phyloP scores from a whole-genome alignment of 192 early-diverging fungal genomes.

The Coemansia sp. region DNA sequence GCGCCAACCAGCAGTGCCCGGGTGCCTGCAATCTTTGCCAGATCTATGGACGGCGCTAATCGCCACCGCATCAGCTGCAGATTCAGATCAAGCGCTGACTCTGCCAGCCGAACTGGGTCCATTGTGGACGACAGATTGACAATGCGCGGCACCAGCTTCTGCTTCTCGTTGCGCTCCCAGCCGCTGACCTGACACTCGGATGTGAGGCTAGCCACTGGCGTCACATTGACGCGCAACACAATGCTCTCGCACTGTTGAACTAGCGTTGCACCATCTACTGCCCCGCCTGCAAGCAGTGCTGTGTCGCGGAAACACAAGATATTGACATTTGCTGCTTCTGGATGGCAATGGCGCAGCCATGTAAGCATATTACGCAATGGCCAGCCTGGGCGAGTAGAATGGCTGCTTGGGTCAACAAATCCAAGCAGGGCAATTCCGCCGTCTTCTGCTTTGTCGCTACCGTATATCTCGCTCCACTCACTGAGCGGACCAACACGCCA shows the following conservation, averaged over 20 bases:
- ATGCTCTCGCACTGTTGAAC: conserved; percentile 38
- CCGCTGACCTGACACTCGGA: conserved; percentile 61
- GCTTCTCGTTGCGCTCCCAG: conserved; percentile 86
- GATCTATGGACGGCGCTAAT: conserved; percentile 75
- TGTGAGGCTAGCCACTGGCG: conserved; percentile 10
- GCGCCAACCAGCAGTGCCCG: conserved; percentile 88
- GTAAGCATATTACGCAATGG: conserved; percentile 88
- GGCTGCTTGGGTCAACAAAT: conserved; percentile 84
- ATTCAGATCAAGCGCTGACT: conserved; percentile 90
- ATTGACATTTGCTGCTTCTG: conserved; percentile 11
- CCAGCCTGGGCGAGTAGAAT: conserved; percentile 83
- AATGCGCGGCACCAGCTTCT: conserved; percentile 77
- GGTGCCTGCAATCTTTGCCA: conserved; percentile 74
- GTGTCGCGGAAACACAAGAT: conserved; percentile 44
- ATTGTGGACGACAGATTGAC: conserved; percentile 84
- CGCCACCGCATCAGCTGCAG: conserved; percentile 98
- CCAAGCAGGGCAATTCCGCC: conserved; percentile 56
- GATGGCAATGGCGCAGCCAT: conserved; percentile 40
- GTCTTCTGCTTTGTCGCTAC: not conserved
- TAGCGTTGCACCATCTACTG: not conserved
- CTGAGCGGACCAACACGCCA: conserved; percentile 24
- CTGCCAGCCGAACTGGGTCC: conserved; percentile 84
- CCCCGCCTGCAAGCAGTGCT: not conserved
- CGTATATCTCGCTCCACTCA: conserved; percentile 29
- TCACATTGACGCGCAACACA: conserved; percentile 31